Percentiles rank a stretch among this genome's conserved stretches.
These are phyloP conservation scores for Boeremia exigua DNA, from an alignment of 2,329 filamentous ascomycete genomes.

Conservation along the genomic window DNA sequence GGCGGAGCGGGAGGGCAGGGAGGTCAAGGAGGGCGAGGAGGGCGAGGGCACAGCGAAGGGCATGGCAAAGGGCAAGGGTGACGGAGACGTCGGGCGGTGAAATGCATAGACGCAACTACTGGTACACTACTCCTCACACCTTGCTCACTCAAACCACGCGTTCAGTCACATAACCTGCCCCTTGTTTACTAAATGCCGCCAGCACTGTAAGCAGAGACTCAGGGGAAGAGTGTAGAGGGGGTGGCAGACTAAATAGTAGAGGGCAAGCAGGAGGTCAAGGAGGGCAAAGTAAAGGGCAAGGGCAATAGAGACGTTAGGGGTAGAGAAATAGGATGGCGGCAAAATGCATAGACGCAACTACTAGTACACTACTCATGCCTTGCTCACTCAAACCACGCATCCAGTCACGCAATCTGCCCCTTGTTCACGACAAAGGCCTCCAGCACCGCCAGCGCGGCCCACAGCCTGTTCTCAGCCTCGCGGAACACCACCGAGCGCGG, in stretches of 20 bases:
- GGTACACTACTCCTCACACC: too few species aligned
- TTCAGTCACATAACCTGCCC: conserved; percentile 68
- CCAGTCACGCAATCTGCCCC: conserved; percentile 68
- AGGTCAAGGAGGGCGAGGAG: conserved; percentile 50
- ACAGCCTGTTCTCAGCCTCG: conserved; percentile 93
- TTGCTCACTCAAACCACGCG: conserved; percentile 30
- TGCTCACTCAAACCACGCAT: conserved; percentile 32
- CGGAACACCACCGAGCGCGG: conserved; percentile 85
- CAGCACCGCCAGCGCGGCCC: conserved; percentile 83
- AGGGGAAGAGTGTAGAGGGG: too few species aligned
- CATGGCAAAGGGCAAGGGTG: neutral
- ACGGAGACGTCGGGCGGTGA: neutral
- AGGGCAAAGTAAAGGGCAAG: too few species aligned
- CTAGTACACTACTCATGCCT: too few species aligned
- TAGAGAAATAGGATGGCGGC: too few species aligned
- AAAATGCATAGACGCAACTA: too few species aligned
- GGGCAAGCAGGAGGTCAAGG: too few species aligned
- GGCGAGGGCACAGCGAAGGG: conserved; percentile 18
- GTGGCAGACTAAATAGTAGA: too few species aligned
- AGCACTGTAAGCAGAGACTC: too few species aligned
- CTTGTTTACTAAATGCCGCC: conserved; percentile 90
- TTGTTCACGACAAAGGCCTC: conserved; percentile 95
- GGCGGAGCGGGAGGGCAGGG: conserved; percentile 39
- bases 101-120: neutral
- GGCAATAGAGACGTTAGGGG: too few species aligned